Base-by-base conservation (phyloP, 2,329 filamentous ascomycete species). In the Penicillium sp. region DNA sequence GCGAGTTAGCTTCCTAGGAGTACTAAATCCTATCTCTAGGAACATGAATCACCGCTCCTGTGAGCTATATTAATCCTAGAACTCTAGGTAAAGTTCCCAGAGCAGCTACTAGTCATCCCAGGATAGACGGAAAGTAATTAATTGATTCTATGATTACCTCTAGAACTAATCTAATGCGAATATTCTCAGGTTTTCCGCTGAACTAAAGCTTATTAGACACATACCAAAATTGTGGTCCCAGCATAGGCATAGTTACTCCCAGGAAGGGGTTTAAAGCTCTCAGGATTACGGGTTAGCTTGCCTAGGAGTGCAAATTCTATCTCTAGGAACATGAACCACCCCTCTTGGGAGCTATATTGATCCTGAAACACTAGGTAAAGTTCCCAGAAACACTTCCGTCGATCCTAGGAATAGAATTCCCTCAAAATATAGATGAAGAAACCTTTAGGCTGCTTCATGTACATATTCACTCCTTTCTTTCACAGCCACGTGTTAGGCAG, bases 81-180 rank as follows among this genome's bases (percentile, higher is more conserved):
- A 53, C 47, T 38, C 56, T 42, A 22, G 37, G n/a, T 59, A n/a
- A 59, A 53, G 47, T 42, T 59, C 56, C 56, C 22, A 59, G 56
- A 40, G 37, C 37, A 59, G 49, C 3, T 6, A 9, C 56, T 58
- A 40, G 56, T 49, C 8, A 55, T 55, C 37, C 37, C 28, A 42
- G 30, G 30, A 12, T 33, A 33, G 30, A 33, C 30, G 10, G 30
- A 33, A 33, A 33, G 30, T 33, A 6, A 33, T 33, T 33, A 6
- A 33, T 33, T 33, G 28, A 28, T 28, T 28, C 3, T 6, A 12
- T 10, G 9, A 33, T 10, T 33, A 12, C 30, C 30, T 33, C 30
- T 33, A 12, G 30, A 12, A 12, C 9, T 33, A 33, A 10, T 12
- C 35, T 37, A 37, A 37, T 37, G 4, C 4, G 4, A 7, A 37